These are phyloP conservation scores for Gilbertella persicaria DNA, from an alignment of 371 early-diverging fungal genomes.

Conservation along the genomic window DNA sequence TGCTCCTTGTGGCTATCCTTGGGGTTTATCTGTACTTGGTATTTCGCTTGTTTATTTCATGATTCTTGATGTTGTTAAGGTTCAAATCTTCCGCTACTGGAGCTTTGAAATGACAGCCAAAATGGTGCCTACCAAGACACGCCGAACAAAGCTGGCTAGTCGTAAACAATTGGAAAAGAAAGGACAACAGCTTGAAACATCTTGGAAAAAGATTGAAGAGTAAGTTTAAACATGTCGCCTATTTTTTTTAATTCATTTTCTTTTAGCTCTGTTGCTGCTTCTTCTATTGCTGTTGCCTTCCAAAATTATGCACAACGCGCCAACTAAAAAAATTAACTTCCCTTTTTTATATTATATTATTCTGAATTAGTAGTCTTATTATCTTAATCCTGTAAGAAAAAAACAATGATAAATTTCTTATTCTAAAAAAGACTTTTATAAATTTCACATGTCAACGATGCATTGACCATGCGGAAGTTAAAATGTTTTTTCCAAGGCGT, in stretches of 20 bases:
- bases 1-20: conserved; percentile 56
- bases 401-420: too few relatives aligned
- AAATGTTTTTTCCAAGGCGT: too few relatives aligned
- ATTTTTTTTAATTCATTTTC: neutral
- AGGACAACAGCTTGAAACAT: conserved; percentile 18
- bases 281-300: conserved; percentile 24
- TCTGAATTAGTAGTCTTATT: too few relatives aligned
- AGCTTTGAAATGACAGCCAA: conserved; percentile 63
- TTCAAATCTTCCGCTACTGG: conserved; percentile 77
- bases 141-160: conserved; percentile 58
- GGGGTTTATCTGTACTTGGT: conserved; percentile 68
- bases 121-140: conserved; percentile 66
- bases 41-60: conserved; percentile 73
- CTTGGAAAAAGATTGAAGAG: conserved; percentile 28
- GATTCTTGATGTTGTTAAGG: conserved; percentile 88
- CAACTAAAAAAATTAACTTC: neutral
- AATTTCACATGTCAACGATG: conserved; percentile 1
- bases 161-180: conserved; percentile 49
- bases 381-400: too few relatives aligned
- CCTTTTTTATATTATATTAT: too few relatives aligned
- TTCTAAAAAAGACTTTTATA: too few relatives aligned
- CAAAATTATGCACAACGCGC: conserved; percentile 10
- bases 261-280: conserved; percentile 27
- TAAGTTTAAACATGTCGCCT: conserved; percentile 26
- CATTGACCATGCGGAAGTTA: conserved; percentile 5